These are phyloP conservation scores for Penicillium waksmanii DNA, from an alignment of 495 filamentous ascomycete species.

Conservation along the genomic window DNA sequence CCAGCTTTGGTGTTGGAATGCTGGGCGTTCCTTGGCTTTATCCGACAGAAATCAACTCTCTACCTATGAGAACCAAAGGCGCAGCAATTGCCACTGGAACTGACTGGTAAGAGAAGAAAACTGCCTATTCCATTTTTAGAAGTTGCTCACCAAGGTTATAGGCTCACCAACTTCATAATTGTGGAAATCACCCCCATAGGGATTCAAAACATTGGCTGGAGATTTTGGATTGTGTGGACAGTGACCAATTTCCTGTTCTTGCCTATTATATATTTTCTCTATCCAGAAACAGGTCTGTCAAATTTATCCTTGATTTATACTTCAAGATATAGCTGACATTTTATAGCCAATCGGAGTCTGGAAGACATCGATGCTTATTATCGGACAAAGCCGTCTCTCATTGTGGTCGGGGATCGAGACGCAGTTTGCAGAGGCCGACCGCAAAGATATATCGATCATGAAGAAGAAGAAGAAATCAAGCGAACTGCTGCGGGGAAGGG, in stretches of 20 bases:
- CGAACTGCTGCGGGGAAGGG: conserved; percentile 5
- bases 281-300: conserved; percentile 57
- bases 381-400: conserved; percentile 45
- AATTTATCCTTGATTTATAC: not conserved
- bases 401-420: conserved; percentile 44
- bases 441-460: conserved; percentile 36
- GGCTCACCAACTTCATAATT: conserved; percentile 62
- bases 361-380: conserved; percentile 53
- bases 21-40: conserved; percentile 65
- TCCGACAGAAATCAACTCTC: conserved; percentile 63
- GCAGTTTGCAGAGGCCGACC: conserved; percentile 32
- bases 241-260: conserved; percentile 61
- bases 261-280: conserved; percentile 64
- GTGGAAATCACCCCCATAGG: conserved; percentile 65
- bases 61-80: conserved; percentile 60
- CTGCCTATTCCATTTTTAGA: not conserved
- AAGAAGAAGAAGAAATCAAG: conserved; percentile 31
- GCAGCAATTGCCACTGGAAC: conserved; percentile 62
- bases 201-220: conserved; percentile 51
- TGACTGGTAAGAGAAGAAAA: conserved; percentile 49
- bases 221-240: conserved; percentile 65
- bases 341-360: conserved; percentile 44
- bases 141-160: conserved; percentile 2
- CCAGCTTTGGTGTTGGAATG: conserved; percentile 58
- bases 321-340: conserved; percentile 17